phyloP scores from a whole-genome alignment of 1,284 basidiomycete genomes.

The Melampsora larici-populina region DNA sequence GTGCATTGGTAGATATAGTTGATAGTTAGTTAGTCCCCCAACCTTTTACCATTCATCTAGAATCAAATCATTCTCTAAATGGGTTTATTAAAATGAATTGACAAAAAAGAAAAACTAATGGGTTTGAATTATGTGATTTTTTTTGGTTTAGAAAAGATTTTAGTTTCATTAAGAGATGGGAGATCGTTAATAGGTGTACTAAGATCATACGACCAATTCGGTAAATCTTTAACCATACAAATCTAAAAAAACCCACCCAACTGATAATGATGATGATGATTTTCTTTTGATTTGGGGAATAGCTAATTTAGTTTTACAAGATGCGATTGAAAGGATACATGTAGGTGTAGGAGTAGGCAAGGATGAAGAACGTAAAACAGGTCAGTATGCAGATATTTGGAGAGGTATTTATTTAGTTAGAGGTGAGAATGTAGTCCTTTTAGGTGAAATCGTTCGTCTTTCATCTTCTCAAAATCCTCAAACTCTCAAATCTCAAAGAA shows the following conservation, averaged over 20 bases:
- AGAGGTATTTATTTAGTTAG: conserved; percentile 88
- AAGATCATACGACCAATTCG: conserved; percentile 97
- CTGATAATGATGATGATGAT: too few species aligned
- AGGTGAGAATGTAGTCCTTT: conserved; percentile 94
- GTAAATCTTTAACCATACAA: too few species aligned
- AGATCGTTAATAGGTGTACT: conserved; percentile 93
- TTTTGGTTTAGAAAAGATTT: conserved; percentile 83
- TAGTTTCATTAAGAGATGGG: conserved; percentile 92
- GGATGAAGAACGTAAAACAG: conserved; percentile 59
- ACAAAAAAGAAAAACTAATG: background rate
- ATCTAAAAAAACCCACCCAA: too few species aligned
- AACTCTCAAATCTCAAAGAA: background rate
- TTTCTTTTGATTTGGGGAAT: background rate
- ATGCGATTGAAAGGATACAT: conserved; percentile 72
- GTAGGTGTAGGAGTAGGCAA: conserved; percentile 45
- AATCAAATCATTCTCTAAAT: background rate
- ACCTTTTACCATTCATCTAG: conserved; percentile 55
- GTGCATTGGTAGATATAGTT: conserved; percentile 92
- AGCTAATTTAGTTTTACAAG: conserved; percentile 56
- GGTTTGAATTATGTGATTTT: background rate
- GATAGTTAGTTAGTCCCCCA: conserved; percentile 76
- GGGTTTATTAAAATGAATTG: too few species aligned
- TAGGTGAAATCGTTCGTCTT: conserved; percentile 85
- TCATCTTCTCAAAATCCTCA: conserved; percentile 27
- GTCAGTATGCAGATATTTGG: conserved; percentile 75